Base-by-base conservation (phyloP, 768 basidiomycete species). In the Suillus subaureus region DNA sequence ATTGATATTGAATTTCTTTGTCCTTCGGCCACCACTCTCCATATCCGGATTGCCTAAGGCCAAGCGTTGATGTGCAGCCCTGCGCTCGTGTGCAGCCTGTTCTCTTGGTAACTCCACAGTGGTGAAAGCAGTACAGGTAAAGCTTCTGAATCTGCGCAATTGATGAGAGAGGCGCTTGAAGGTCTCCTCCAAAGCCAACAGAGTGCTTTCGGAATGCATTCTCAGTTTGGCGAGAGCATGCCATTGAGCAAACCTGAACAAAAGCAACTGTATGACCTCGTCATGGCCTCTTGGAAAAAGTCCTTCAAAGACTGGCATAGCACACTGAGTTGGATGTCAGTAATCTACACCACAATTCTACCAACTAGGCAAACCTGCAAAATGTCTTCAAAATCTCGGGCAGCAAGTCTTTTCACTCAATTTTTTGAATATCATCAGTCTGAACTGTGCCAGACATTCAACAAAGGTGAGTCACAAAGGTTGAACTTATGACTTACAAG, bases 21-120 rank as follows among this genome's bases (percentile, higher is more conserved):
- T 40, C 15, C 11, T 47, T 23, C 15, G 35, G 7, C 31, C 31
- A 6, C 28, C 0, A 52, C 65, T 35, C 66, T 45, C 9, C 70
- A 6, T 33, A 33, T 33, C 65, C 12, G 37, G 26, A 6, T 43
- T 43, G 18, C 8, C 7, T 16, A 5, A 8, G 16, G 3, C 16
- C 2, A 23, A 21, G 40, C 35, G 1, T 13, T 58, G 31, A 28
- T 12, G 33, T 1, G 62, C 37, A 37, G 52, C n/a, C 0, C 70
- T 69, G 1, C 75, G 68, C 0, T 66, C 58, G 0, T 78, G 78
- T 4, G 80, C 78, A 3, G 68, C 73, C 3, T 66, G 68, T 61
- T 86, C 84, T 2, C 62, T 62, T 0, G 81, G 82, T 18, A 85
- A 69, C 45, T 82, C 80, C 0, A 64, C 21, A 0, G 79, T 80